Evolutionary conservation across 805 yeast species (phyloP).

Genomic region (Pichia phayaonensis): DNA sequence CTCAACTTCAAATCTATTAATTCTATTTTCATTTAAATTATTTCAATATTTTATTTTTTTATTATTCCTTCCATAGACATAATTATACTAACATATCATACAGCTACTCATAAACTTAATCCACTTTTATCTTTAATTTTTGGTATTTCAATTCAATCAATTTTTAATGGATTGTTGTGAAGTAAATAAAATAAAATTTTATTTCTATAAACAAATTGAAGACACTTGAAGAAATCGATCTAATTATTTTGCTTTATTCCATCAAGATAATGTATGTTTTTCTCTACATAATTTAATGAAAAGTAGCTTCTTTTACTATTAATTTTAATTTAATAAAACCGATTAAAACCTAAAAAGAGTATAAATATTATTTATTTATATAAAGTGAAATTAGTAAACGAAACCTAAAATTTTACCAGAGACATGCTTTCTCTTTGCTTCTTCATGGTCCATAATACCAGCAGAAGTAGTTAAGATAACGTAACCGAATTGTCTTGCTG

Average conservation of each 20-base stretch:
- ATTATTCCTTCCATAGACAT: background rate
- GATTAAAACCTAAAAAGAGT: background rate
- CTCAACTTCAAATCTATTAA: background rate
- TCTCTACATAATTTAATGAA: background rate
- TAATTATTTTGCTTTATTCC: background rate
- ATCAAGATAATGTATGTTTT: background rate
- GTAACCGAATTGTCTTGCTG: slow-evolving; percentile 99
- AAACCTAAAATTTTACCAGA: slow-evolving; percentile 98
- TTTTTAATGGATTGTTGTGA: slow-evolving; percentile 6
- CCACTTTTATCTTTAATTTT: slow-evolving; percentile 5
- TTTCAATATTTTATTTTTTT: background rate
- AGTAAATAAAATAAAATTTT: background rate
- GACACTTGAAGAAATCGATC: background rate
- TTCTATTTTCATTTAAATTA: background rate
- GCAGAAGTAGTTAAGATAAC: slow-evolving; percentile 98
- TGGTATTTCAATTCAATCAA: slow-evolving; percentile 3
- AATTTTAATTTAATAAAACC: background rate
- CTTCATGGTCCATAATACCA: slow-evolving; percentile 99
- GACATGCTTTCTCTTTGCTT: slow-evolving; percentile 99
- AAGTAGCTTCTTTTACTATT: background rate
- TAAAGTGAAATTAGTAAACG: slow-evolving; percentile 58
- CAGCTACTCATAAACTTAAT: slow-evolving; percentile 4
- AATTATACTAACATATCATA: slow-evolving; percentile 6
- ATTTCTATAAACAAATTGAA: background rate
- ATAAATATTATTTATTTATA: background rate